Percentiles rank a stretch among this genome's conserved stretches.
Evolutionary conservation across 1,139 yeast species (phyloP).

Genomic region (Pichia sp.): DNA sequence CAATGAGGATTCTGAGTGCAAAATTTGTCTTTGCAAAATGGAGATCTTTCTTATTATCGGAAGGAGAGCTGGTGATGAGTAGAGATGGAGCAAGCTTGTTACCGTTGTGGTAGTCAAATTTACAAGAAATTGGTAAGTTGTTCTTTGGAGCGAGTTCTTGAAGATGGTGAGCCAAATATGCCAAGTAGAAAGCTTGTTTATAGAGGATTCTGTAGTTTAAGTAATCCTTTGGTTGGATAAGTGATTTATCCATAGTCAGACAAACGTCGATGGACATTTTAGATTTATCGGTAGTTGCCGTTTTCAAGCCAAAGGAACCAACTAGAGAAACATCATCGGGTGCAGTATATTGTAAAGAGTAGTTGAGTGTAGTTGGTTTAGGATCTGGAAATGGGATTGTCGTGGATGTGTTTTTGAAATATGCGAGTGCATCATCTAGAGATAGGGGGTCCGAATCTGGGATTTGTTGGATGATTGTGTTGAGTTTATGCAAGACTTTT

Average conservation of each 20-base stretch:
- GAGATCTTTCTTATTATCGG: constrained; percentile 34
- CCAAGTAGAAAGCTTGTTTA: constrained; percentile 82
- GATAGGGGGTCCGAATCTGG: constrained; percentile 48
- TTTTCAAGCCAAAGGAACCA: constrained; percentile 85
- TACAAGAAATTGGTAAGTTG: constrained; percentile 49
- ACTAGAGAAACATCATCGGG: constrained; percentile 75
- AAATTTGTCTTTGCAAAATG: constrained; percentile 64
- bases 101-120: constrained; percentile 58
- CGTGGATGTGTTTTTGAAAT: constrained; percentile 41
- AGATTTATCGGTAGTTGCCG: constrained; percentile 57
- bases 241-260: constrained; percentile 67
- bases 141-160: constrained; percentile 47
- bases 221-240: constrained; percentile 83
- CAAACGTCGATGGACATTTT: constrained; percentile 71
- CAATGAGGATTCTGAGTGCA: constrained; percentile 62
- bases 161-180: constrained; percentile 64
- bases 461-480: constrained; percentile 58
- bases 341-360: constrained; percentile 59
- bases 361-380: constrained; percentile 57
- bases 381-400: constrained; percentile 88
- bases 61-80: constrained; percentile 40
- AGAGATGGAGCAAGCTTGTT: constrained; percentile 62
- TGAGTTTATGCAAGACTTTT: constrained; percentile 68
- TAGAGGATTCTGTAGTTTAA: constrained; percentile 84
- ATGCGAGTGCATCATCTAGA: constrained; percentile 44